Percentiles rank a stretch among this genome's conserved stretches.
These are phyloP conservation scores for Colletotrichum sp. DNA, from an alignment of 2,329 filamentous ascomycete genomes.

Conservation along the genomic window DNA sequence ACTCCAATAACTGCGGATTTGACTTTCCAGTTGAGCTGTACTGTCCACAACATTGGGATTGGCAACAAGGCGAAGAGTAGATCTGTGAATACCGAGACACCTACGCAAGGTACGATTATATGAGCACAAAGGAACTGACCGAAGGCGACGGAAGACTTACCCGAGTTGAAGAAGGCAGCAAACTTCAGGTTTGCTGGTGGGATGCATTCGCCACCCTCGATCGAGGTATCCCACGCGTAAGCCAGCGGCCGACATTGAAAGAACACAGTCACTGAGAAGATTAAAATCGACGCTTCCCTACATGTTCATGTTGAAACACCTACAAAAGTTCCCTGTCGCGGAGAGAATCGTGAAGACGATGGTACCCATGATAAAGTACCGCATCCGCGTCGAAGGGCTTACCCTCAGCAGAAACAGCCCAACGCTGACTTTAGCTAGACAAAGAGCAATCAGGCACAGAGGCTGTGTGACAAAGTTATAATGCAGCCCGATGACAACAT, in stretches of 20 bases:
- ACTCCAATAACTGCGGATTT: conserved; percentile 28
- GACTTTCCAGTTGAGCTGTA: conserved; percentile 31
- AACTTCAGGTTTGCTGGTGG: conserved; percentile 27
- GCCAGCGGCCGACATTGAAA: conserved; percentile 29
- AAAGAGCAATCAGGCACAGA: conserved; percentile 29
- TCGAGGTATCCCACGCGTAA: conserved; percentile 24
- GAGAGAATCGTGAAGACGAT: conserved; percentile 31
- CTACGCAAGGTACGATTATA: not conserved
- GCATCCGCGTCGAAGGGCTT: conserved; percentile 23
- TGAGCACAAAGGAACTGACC: not conserved
- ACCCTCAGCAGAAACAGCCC: conserved; percentile 32
- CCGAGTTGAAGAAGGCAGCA: conserved; percentile 30
- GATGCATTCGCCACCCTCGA: conserved; percentile 26
- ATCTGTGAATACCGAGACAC: conserved; percentile 30
- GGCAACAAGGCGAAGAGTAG: conserved; percentile 31
- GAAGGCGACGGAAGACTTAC: not conserved
- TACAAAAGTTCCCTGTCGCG: conserved; percentile 26
- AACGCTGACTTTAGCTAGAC: conserved; percentile 32
- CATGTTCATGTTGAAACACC: not conserved
- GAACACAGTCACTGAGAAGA: conserved; percentile 26
- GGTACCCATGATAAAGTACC: conserved; percentile 24
- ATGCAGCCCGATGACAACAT: conserved; percentile 27
- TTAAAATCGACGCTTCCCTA: not conserved
- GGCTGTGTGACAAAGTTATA: conserved; percentile 37
- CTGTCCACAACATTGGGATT: conserved; percentile 31